phyloP scores from a whole-genome alignment of 2,329 filamentous ascomycete genomes.

The Claviceps sp. region DNA sequence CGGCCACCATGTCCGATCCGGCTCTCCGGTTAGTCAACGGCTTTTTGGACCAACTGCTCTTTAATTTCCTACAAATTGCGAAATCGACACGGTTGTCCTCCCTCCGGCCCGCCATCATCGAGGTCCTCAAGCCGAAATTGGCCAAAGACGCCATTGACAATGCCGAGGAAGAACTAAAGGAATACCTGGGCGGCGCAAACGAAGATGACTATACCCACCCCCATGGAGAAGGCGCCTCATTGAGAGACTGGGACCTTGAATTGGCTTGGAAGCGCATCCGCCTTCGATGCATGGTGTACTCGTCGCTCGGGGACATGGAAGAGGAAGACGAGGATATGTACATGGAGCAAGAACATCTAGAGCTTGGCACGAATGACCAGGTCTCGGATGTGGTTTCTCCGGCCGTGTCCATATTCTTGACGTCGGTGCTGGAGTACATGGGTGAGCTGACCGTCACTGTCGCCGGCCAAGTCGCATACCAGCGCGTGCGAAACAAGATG shows the following conservation, averaged over 20 bases:
- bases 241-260: constrained; percentile 73
- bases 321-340: constrained; percentile 92
- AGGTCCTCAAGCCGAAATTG: constrained; percentile 79
- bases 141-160: constrained; percentile 72
- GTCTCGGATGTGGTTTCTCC: constrained; percentile 65
- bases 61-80: constrained; percentile 72
- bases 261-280: constrained; percentile 88
- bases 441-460: constrained; percentile 84
- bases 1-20: constrained; percentile 56
- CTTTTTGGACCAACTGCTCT: constrained; percentile 87
- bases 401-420: constrained; percentile 88
- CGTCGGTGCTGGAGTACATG: constrained; percentile 86
- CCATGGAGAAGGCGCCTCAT: constrained; percentile 29
- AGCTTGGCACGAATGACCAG: constrained; percentile 41
- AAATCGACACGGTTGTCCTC: constrained; percentile 63
- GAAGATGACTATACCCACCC: constrained; percentile 55
- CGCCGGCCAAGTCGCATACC: constrained; percentile 70
- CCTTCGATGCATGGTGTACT: constrained; percentile 95
- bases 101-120: constrained; percentile 68
- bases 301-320: constrained; percentile 88
- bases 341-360: constrained; percentile 66
- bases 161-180: constrained; percentile 74
- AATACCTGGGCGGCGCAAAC: constrained; percentile 69
- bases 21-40: constrained; percentile 73
- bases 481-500: constrained; percentile 45